phyloP scores from a whole-genome alignment of 148 eudicot species.

The Rhododendron ferrugineum region DNA sequence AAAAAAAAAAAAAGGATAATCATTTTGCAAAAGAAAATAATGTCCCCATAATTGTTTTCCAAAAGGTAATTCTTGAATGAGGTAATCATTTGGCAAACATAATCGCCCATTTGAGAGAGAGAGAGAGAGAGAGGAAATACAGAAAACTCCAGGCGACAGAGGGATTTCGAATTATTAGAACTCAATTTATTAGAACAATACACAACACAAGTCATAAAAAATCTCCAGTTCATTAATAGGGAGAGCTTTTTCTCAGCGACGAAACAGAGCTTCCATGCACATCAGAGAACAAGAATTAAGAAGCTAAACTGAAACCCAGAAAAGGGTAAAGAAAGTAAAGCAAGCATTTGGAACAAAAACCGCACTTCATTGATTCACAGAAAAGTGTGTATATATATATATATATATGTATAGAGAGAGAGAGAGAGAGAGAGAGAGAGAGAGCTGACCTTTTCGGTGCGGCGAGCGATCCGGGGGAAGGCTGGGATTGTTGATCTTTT shows the following conservation, averaged over 20 bases:
- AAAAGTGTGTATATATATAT: too few relatives aligned
- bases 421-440: background rate
- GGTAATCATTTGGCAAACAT: too few relatives aligned
- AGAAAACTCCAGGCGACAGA: too few relatives aligned
- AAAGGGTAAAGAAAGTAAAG: background rate
- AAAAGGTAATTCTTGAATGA: background rate
- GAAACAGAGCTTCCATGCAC: background rate
- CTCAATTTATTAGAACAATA: too few relatives aligned
- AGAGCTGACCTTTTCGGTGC: background rate
- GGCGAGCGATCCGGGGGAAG: background rate
- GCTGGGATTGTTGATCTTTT: background rate
- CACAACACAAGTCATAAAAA: too few relatives aligned
- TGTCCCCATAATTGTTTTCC: background rate
- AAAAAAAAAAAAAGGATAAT: background rate
- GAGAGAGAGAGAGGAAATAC: too few relatives aligned
- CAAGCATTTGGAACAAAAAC: background rate
- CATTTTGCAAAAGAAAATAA: background rate
- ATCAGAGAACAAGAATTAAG: background rate
- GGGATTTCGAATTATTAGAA: too few relatives aligned
- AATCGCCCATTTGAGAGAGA: too few relatives aligned
- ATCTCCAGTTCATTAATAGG: background rate
- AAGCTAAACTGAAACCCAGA: background rate
- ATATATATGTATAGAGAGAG: too few relatives aligned
- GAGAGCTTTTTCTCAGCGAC: background rate
- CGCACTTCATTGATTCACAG: too few relatives aligned